Evolutionary conservation across 73 alveolate genomes (phyloP).

Genomic region (Paramecium primaurelia): DNA sequence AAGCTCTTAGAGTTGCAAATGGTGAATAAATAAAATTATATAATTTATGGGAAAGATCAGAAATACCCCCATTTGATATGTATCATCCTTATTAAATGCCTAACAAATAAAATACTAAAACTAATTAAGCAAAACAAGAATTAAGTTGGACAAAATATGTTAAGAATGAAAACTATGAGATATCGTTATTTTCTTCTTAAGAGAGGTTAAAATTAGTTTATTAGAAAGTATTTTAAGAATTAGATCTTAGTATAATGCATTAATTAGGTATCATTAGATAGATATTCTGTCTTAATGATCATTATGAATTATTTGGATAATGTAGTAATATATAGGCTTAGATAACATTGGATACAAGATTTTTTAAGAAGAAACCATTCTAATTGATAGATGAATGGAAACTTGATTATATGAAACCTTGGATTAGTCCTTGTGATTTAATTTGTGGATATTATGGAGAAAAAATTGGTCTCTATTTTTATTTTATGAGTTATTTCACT

Average conservation of each 20-base stretch:
- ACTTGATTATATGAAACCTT: not conserved
- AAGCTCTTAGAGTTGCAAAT: not conserved
- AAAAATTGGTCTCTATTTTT: slow-evolving; percentile 50
- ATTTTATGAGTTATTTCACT: not conserved
- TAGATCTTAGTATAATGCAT: not conserved
- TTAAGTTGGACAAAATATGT: not conserved
- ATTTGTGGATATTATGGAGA: slow-evolving; percentile 57
- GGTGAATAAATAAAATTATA: not conserved
- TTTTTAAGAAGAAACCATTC: not conserved
- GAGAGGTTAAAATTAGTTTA: not conserved
- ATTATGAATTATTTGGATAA: slow-evolving; percentile 6
- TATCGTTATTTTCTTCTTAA: not conserved
- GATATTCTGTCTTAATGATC: not conserved
- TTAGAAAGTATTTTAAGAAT: not conserved
- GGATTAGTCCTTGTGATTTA: not conserved
- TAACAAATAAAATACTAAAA: not conserved
- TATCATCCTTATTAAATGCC: not conserved
- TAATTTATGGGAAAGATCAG: not conserved
- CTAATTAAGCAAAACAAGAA: not conserved
- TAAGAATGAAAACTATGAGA: not conserved
- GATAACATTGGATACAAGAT: not conserved
- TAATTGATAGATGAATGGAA: not conserved
- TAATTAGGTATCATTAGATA: not conserved
- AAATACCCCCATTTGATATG: not conserved
- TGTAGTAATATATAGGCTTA: not conserved